Evolutionary conservation across 495 filamentous ascomycete species (phyloP).

Genomic region (Penicillium malachiteum): DNA sequence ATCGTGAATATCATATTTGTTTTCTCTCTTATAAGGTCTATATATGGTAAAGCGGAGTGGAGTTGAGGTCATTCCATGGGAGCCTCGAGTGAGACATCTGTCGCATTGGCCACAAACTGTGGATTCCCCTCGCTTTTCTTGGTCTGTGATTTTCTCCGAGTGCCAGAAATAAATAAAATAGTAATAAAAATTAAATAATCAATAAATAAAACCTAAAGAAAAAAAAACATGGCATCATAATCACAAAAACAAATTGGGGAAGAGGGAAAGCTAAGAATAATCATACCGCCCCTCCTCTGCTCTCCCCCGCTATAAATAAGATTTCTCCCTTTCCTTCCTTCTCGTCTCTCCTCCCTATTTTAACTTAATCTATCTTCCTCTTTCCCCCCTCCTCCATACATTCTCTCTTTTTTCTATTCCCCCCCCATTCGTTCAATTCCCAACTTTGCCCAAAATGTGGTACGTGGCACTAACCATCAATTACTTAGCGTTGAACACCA

Average conservation of each 20-base stretch:
- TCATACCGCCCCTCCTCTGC: constrained; percentile 20
- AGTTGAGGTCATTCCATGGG: neutral
- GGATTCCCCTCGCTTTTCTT: constrained; percentile 1
- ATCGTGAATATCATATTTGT: neutral
- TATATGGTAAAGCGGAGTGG: neutral
- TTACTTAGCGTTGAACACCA: too few species aligned
- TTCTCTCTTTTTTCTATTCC: constrained; percentile 1
- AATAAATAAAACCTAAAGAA: constrained; percentile 1
- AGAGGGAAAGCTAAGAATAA: constrained; percentile 11
- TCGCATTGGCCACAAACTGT: constrained; percentile 13
- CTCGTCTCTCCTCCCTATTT: neutral
- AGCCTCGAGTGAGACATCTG: constrained; percentile 2
- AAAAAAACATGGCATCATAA: neutral
- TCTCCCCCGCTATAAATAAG: constrained; percentile 30
- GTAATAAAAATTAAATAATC: neutral
- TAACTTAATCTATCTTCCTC: constrained; percentile 6
- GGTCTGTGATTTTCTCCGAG: too few species aligned
- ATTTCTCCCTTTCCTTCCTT: constrained; percentile 14
- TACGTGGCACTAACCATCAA: constrained; percentile 21
- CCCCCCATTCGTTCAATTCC: constrained; percentile 3
- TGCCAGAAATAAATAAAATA: too few species aligned
- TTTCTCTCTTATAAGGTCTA: neutral
- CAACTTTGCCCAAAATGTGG: constrained; percentile 35
- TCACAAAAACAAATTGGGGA: too few species aligned
- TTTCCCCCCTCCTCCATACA: constrained; percentile 6